Base-by-base conservation (phyloP, 257 asterid genomes). In the Ilex asprella region DNA sequence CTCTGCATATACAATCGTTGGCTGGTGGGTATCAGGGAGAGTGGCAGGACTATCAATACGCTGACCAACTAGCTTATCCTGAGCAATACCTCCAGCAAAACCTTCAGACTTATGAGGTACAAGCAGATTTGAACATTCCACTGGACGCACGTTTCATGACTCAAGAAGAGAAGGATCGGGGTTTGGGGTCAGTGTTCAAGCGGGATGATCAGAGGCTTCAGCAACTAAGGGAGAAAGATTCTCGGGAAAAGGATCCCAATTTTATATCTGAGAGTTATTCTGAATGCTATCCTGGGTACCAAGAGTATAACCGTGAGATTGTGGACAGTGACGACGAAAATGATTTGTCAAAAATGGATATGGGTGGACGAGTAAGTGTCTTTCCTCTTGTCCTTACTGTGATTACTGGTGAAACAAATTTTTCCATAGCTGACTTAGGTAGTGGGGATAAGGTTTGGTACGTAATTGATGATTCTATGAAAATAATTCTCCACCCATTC, bases 141-240 rank as follows among this genome's bases (percentile, higher is more conserved):
- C 94, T 75, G 73, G 99, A 93, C 72, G 97, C 95, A 29, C 86
- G 71, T 39, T 69, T 87, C 16, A 93, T 93, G 97, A 89, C 88
- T 56, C 99, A 93, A 82, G 99, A 93, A 75, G 99, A 93, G 80
- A 93, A 93, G 76, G 99, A 93, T 67, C 82, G 99, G 73, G 99
- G 99, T 44, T 77, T 93, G 65, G 99, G 99, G 55, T 93, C 99
- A 0, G 99, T 93, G 55, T 93, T 93, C 73, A 93, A 93, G 89
- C 82, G 99, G 70, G 99, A 93, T 58, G 99, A 93, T 74, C 82
- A 82, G 65, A 80, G 97, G 67, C 99, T 93, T 71, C 94, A 70
- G 62, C 99, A 89, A 66, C 77, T 93, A 55, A 82, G 99, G 80
- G 99, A 93, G 84, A 89, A 80, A 78, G 99, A 93, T 73, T 74